phyloP scores from a whole-genome alignment of 805 yeast genomes.

The Sugiyamaella americana region DNA sequence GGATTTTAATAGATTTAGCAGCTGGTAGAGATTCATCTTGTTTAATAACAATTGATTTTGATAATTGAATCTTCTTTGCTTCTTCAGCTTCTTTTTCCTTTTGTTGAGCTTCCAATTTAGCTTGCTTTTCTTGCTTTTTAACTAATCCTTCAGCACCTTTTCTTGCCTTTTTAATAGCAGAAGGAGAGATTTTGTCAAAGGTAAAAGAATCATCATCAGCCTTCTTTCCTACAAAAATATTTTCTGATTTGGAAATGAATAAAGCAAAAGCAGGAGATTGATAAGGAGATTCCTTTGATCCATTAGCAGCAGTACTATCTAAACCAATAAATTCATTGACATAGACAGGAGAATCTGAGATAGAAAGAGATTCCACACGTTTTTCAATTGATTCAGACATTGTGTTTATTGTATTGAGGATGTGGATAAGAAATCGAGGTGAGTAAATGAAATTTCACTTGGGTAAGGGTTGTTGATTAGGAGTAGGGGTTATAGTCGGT shows the following conservation, averaged over 20 bases:
- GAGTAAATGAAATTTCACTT: neutral
- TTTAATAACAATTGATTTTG: slow-evolving; percentile 66
- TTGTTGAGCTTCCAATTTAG: slow-evolving; percentile 45
- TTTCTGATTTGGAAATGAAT: slow-evolving; percentile 36
- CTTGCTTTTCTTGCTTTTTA: slow-evolving; percentile 69
- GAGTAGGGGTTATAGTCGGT: no score
- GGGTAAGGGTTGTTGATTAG: neutral
- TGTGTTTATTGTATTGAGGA: neutral
- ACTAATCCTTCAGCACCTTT: slow-evolving; percentile 90
- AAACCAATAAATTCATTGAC: slow-evolving; percentile 69
- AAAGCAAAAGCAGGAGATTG: slow-evolving; percentile 81
- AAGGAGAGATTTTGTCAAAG: slow-evolving; percentile 74
- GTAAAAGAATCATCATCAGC: slow-evolving; percentile 43
- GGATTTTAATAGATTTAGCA: slow-evolving; percentile 64
- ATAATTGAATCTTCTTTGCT: slow-evolving; percentile 67
- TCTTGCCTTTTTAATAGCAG: slow-evolving; percentile 92
- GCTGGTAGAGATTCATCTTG: slow-evolving; percentile 69
- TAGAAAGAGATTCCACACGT: slow-evolving; percentile 16
- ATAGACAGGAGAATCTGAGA: slow-evolving; percentile 37
- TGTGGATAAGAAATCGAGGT: neutral
- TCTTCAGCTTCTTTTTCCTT: slow-evolving; percentile 62
- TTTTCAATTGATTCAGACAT: slow-evolving; percentile 19
- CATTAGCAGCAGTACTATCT: slow-evolving; percentile 54
- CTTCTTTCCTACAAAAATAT: slow-evolving; percentile 52
- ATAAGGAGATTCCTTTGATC: slow-evolving; percentile 65